Evolutionary conservation across 345 rosid species (phyloP), one percentile per base, ranked within the genome.

Genomic region (Gossypium thurberi): DNA sequence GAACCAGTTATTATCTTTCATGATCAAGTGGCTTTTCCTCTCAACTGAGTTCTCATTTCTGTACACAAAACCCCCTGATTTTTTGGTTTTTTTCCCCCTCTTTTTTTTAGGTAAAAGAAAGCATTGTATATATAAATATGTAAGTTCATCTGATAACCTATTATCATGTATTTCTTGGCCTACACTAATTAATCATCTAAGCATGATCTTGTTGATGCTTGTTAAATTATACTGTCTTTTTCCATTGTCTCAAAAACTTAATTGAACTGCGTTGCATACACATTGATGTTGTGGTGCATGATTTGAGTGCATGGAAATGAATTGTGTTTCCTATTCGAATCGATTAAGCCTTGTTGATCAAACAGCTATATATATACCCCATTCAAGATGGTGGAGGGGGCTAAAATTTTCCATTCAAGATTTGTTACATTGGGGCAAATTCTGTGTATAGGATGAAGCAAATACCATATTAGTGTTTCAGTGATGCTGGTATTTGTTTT

Each of bases 121-220:
- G 81, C 58, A 68, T 59, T 78, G 82, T 77, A 52, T 78, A 73
- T 85, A 77, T 81, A 76, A 79, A 81, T 74, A 77, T 79, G 72
- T 79, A 81, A 74, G 68, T 55, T 74, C 78, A 67, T 53, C 65
- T 61, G 66, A 77, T 78, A 72, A 40, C 64, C 53, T 47, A 72
- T 65, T 33, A 72, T 33, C 70, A 23, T 73, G 72, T 43, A 58
- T 71, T 62, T 76, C 46, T 48, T 65, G 9, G 28, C 52, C 66
- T 11, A 12, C 43, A 25, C 17, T 15, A 26, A 76, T 60, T 61
- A 46, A 50, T 51, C n/a, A 13, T 26, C 75, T n/a, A 68, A 73
- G 72, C 48, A 72, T 77, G 70, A 58, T 58, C 44, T 48, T 69
- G 65, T 37, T 44, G n/a, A 15, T 70, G 64, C 74, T 50, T 52